Percentiles rank a stretch among this genome's conserved stretches.
Evolutionary conservation across 2,329 filamentous ascomycete species (phyloP).

Genomic region (Fusarium longipes): DNA sequence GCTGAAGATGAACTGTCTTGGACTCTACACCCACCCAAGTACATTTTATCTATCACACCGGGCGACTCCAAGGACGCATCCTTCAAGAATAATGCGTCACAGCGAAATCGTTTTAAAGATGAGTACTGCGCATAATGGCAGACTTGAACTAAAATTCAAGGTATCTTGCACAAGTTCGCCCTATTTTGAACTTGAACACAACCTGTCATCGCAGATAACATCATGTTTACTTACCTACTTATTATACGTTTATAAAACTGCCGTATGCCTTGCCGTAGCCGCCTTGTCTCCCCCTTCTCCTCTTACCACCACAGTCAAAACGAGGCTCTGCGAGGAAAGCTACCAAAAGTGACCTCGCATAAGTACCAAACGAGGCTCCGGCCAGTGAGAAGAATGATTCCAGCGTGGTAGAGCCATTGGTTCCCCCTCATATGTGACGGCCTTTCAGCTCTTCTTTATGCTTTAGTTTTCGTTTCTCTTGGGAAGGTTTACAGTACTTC

Average conservation of each 20-base stretch:
- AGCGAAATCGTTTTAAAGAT: neutral
- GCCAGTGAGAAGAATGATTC: neutral
- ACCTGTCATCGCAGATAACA: neutral
- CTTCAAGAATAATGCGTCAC: constrained; percentile 4
- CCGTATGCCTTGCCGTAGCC: constrained; percentile 26
- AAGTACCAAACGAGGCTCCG: constrained; percentile 36
- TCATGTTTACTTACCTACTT: neutral
- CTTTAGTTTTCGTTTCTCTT: neutral
- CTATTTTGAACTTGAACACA: constrained; percentile 3
- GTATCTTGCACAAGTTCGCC: constrained; percentile 33
- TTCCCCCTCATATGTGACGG: neutral
- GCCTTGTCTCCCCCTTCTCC: constrained; percentile 20
- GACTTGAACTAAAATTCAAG: neutral
- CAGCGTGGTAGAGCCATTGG: constrained; percentile 4
- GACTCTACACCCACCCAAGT: constrained; percentile 16
- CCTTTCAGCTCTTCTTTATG: constrained; percentile 6
- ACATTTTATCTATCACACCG: constrained; percentile 4
- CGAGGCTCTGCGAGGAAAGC: constrained; percentile 24
- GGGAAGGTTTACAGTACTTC: constrained; percentile 39
- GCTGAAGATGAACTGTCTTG: constrained; percentile 26
- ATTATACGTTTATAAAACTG: neutral
- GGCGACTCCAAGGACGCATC: constrained; percentile 18
- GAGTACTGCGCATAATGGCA: neutral
- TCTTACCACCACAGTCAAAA: neutral
- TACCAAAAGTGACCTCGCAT: constrained; percentile 3